These are phyloP conservation scores for Rubroboletus pulcherrimus DNA, from an alignment of 768 basidiomycete species.

Conservation along the genomic window DNA sequence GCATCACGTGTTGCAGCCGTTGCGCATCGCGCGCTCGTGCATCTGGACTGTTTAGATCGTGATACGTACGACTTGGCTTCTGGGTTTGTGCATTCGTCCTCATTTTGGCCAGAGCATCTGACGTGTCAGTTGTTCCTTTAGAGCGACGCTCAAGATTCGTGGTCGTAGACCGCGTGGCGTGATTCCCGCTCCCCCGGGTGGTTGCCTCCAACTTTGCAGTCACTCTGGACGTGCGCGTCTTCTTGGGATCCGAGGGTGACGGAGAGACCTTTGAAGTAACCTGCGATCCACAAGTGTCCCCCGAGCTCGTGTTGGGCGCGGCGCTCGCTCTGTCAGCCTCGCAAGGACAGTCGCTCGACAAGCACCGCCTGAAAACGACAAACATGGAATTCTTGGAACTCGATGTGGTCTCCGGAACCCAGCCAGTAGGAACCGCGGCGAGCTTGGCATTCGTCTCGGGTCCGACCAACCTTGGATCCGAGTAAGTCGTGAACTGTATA, in stretches of 20 bases:
- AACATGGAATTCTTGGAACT: slow-evolving; percentile 1
- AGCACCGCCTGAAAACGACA: slow-evolving; percentile 9
- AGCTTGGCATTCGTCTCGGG: neutral
- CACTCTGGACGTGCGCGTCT: neutral
- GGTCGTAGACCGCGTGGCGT: neutral
- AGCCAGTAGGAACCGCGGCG: neutral
- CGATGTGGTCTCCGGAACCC: neutral
- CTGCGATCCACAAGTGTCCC: neutral
- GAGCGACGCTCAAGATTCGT: neutral
- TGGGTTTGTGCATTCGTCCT: neutral
- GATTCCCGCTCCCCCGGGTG: neutral
- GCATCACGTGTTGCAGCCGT: neutral
- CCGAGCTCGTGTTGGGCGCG: neutral
- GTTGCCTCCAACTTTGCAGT: neutral
- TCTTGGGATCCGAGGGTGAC: neutral
- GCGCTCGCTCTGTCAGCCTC: slow-evolving; percentile 1
- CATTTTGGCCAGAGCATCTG: neutral
- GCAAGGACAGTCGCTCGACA: slow-evolving; percentile 13
- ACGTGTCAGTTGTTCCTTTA: neutral
- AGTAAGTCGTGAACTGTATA: neutral
- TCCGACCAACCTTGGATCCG: neutral
- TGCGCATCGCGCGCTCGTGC: neutral
- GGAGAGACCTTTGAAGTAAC: neutral
- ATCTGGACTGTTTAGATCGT: neutral
- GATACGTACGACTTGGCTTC: neutral